Base-by-base conservation (phyloP, 108 stramenopile genomes). In the Nitzschia sp. region DNA sequence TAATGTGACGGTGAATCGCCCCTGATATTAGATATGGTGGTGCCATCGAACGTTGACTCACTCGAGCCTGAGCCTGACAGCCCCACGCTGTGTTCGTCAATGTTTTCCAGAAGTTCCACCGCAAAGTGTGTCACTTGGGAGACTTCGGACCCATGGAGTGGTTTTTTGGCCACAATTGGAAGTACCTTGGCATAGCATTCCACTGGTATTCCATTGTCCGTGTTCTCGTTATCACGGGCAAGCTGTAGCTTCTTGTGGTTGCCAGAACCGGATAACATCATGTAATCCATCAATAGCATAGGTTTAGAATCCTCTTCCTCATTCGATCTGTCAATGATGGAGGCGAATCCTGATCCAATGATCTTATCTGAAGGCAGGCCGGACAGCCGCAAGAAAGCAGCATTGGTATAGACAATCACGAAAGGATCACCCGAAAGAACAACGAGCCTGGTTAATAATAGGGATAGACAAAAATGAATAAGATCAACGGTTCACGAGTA, bases 351-450 rank as follows among this genome's bases (percentile, higher is more conserved):
- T 38, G 24, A 54, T 0, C 78, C 78, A 21, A 74, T 25, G 19
- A 79, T 47, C 9, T 18, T 0, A 21, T 59, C 46, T 3, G 59
- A 27, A 24, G 48, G 29, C 31, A 68, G 35, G 1, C 66, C 72
- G 23, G 61, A 36, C 11, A 79, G 45, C 25, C 72, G 66, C 17
- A 55, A 27, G 24, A 75, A 76, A 21, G 75, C 70, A 49, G 73
- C 74, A 46, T 80, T 80, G 9, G 75, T 70, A 48, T 80, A 71
- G 32, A 76, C 51, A 36, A 80, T 54, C 11, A 65, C 38, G 47
- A 57, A 76, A n/a, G 79, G 79, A 62, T 49, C 59, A 32, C 35
- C 38, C 8, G 78, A 73, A 36, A 46, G 29, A 38, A 59, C 59
- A 13, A 77, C 65, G 26, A 77, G 45, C 54, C 76, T 77, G 55